phyloP scores from a whole-genome alignment of 1,284 basidiomycete species.

The Tylopilus sp. region DNA sequence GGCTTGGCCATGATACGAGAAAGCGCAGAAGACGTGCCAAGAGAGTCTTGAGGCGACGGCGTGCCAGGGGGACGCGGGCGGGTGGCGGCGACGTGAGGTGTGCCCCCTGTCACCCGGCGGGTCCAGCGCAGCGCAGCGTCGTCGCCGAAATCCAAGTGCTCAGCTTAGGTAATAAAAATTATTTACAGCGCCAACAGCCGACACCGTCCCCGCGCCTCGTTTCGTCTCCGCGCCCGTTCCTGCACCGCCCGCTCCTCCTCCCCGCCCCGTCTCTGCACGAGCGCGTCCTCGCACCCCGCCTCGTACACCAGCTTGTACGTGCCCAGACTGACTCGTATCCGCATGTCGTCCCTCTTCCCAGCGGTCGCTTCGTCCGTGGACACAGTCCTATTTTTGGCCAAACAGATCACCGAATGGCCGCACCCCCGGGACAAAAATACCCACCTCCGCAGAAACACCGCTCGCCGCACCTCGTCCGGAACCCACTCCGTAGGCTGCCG shows the following conservation, averaged over 20 bases:
- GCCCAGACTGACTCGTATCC: slow-evolving; percentile 62
- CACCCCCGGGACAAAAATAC: slow-evolving; percentile 18
- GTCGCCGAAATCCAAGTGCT: no score
- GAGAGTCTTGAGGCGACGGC: slow-evolving; percentile 36
- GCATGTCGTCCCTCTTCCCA: slow-evolving; percentile 46
- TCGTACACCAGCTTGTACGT: slow-evolving; percentile 79
- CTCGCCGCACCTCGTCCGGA: slow-evolving; percentile 42
- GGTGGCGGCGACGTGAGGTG: no score
- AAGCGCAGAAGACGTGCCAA: slow-evolving; percentile 38
- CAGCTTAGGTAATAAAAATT: slow-evolving; percentile 33
- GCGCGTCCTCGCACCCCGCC: slow-evolving; percentile 54
- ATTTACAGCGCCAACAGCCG: slow-evolving; percentile 16
- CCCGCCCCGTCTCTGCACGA: slow-evolving; percentile 40
- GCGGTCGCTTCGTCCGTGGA: slow-evolving; percentile 24
- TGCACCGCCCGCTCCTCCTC: slow-evolving; percentile 43
- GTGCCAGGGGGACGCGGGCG: slow-evolving; percentile 28
- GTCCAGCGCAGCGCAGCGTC: neutral
- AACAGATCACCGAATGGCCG: neutral
- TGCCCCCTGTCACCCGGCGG: no score
- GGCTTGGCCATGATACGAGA: slow-evolving; percentile 37
- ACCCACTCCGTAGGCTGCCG: slow-evolving; percentile 70
- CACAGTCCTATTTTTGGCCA: slow-evolving; percentile 39
- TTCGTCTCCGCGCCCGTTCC: slow-evolving; percentile 45
- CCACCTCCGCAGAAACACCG: slow-evolving; percentile 51
- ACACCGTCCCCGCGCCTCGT: slow-evolving; percentile 54